Conservation (phyloP, 495 filamentous ascomycete genomes). For the Lichenothelia convexa region DNA sequence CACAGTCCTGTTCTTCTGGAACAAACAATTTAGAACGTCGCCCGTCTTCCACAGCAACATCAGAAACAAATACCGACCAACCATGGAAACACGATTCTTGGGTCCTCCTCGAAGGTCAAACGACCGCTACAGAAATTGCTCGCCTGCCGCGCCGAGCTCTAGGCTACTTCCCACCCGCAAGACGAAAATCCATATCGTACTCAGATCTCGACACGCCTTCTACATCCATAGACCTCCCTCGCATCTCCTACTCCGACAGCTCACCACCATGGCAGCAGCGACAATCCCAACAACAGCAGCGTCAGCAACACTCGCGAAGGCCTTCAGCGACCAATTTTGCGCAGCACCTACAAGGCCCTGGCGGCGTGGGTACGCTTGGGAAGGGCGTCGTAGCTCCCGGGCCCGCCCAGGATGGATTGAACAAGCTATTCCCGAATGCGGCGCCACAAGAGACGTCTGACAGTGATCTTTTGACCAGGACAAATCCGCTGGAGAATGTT, state of each 20-base stretch:
- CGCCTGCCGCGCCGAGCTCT: slow-evolving; percentile 63
- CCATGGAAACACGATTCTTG: slow-evolving; percentile 76
- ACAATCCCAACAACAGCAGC: neutral
- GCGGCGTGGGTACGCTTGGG: slow-evolving; percentile 66
- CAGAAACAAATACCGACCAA: slow-evolving; percentile 16
- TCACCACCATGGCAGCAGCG: slow-evolving; percentile 3
- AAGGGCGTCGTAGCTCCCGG: slow-evolving; percentile 51
- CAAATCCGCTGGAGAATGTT: slow-evolving; percentile 31
- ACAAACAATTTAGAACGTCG: slow-evolving; percentile 3
- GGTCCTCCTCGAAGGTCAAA: slow-evolving; percentile 57
- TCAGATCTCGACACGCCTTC: slow-evolving; percentile 39
- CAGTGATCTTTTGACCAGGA: slow-evolving; percentile 15
- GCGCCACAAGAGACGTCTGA: slow-evolving; percentile 26
- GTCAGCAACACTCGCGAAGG: neutral
- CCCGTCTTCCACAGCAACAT: slow-evolving; percentile 9
- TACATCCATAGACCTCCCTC: slow-evolving; percentile 38
- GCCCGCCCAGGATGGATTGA: slow-evolving; percentile 63
- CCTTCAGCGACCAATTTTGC: slow-evolving; percentile 10
- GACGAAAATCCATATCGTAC: slow-evolving; percentile 54
- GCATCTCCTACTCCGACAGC: slow-evolving; percentile 28
- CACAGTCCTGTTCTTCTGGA: too few species aligned
- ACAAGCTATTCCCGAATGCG: slow-evolving; percentile 57
- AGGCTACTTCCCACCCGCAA: slow-evolving; percentile 79
- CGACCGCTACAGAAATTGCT: slow-evolving; percentile 62
- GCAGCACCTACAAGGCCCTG: slow-evolving; percentile 45